A percentile compares a stretch with the other conserved stretches of the same genome.
phyloP scores from a whole-genome alignment of 805 yeast species.

The Myxozyma neglecta region DNA sequence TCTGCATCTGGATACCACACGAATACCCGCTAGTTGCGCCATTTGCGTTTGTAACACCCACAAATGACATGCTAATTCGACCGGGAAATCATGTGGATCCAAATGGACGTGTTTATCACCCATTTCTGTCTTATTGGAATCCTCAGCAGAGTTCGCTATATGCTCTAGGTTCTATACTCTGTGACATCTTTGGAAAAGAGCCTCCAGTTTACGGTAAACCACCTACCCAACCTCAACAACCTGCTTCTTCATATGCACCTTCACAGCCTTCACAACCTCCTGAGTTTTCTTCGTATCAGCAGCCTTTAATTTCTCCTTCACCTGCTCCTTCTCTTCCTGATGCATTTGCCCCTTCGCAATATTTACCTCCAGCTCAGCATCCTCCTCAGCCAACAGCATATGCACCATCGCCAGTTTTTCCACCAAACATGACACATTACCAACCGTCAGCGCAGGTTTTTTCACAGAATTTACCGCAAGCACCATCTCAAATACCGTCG shows the following conservation, averaged over 20 bases:
- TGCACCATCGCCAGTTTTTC: background rate
- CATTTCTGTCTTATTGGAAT: conserved; percentile 63
- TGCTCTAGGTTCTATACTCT: conserved; percentile 40
- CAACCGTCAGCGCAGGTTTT: too few relatives aligned
- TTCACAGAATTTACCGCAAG: too few relatives aligned
- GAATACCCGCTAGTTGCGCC: conserved; percentile 72
- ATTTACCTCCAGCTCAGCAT: conserved; percentile 5
- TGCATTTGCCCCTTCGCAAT: conserved; percentile 3
- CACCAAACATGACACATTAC: background rate
- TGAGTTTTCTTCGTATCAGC: conserved; percentile 1
- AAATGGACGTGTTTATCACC: conserved; percentile 71
- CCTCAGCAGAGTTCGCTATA: conserved; percentile 39
- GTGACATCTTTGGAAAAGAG: conserved; percentile 44
- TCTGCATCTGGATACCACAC: conserved; percentile 76
- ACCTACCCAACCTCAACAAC: conserved; percentile 23
- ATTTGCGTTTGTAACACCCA: conserved; percentile 59
- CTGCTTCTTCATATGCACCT: background rate
- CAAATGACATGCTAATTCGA: conserved; percentile 48
- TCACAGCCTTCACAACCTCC: conserved; percentile 5
- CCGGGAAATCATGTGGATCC: conserved; percentile 69
- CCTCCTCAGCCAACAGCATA: background rate
- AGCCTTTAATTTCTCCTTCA: background rate
- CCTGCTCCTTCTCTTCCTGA: background rate
- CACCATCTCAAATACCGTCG: too few relatives aligned
- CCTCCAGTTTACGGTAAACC: conserved; percentile 50